phyloP scores from a whole-genome alignment of 1,139 yeast genomes.

The Yamadazyma siamensis region DNA sequence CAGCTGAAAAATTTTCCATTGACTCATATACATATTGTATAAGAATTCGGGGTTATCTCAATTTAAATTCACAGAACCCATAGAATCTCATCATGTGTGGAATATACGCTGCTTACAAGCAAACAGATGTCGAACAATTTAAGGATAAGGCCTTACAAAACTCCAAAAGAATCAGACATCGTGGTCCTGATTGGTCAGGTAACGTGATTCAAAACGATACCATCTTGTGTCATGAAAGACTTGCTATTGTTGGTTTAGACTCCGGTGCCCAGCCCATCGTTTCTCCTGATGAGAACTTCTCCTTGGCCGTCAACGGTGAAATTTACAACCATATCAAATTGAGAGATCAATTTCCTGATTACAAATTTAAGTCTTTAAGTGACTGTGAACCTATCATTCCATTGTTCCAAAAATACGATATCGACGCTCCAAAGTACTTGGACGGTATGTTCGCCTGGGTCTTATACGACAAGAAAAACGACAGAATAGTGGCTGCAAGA shows the following conservation, averaged over 20 bases:
- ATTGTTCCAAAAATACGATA: conserved; percentile 76
- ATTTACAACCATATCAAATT: conserved; percentile 93
- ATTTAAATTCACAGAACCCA: conserved; percentile 1
- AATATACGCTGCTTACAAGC: conserved; percentile 88
- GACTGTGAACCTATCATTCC: conserved; percentile 99
- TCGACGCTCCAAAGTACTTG: conserved; percentile 86
- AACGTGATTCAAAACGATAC: conserved; percentile 76
- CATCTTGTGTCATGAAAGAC: conserved; percentile 86
- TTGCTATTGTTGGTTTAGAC: conserved; percentile 93
- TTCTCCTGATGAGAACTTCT: conserved; percentile 68
- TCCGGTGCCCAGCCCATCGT: conserved; percentile 97
- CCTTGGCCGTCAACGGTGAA: conserved; percentile 93
- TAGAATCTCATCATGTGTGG: conserved; percentile 73
- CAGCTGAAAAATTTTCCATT: conserved; percentile 1
- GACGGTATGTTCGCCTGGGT: conserved; percentile 99
- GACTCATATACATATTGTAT: neutral
- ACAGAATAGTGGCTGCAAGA: conserved; percentile 93
- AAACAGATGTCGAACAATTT: conserved; percentile 74
- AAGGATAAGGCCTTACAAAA: conserved; percentile 85
- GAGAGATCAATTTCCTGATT: conserved; percentile 70
- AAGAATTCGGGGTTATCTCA: neutral
- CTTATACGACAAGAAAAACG: conserved; percentile 76
- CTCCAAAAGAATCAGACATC: conserved; percentile 90
- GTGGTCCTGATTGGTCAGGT: conserved; percentile 99
- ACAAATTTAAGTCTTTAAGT: conserved; percentile 78